A percentile compares a stretch with the other conserved stretches of the same genome.
Evolutionary conservation across 495 filamentous ascomycete species (phyloP).

Genomic region (Clohesyomyces aquaticus): DNA sequence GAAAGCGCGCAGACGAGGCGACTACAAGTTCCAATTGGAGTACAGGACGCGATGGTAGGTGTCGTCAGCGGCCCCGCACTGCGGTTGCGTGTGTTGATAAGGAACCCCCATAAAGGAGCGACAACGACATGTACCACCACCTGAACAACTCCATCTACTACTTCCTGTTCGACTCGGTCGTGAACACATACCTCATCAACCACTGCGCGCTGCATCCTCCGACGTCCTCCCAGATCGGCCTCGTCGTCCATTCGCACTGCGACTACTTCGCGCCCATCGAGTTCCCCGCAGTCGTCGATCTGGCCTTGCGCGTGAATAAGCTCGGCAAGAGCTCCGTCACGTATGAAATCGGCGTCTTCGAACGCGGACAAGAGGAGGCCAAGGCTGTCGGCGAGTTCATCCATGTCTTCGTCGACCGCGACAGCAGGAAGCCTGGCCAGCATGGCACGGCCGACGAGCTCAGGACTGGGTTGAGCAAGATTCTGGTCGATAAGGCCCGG

Average conservation of each 20-base stretch:
- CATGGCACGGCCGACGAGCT: constrained; percentile 62
- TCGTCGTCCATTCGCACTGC: constrained; percentile 82
- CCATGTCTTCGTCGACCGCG: constrained; percentile 85
- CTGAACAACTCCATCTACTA: constrained; percentile 84
- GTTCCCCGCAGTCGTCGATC: constrained; percentile 80
- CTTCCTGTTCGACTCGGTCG: constrained; percentile 82
- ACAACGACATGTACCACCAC: constrained; percentile 96
- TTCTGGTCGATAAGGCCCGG: constrained; percentile 9
- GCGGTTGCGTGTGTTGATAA: constrained; percentile 15
- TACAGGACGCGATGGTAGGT: constrained; percentile 87
- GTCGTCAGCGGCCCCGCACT: background rate
- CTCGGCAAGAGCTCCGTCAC: constrained; percentile 86
- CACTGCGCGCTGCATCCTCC: constrained; percentile 76
- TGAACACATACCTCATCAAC: constrained; percentile 86
- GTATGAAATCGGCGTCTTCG: constrained; percentile 90
- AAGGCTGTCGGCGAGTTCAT: constrained; percentile 85
- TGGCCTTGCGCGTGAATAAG: constrained; percentile 80
- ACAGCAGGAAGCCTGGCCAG: constrained; percentile 65
- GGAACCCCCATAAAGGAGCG: constrained; percentile 64
- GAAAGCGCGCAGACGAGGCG: constrained; percentile 66
- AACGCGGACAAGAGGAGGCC: constrained; percentile 70
- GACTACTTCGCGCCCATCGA: constrained; percentile 84
- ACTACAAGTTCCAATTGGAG: constrained; percentile 80
- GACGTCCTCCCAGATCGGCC: constrained; percentile 68
- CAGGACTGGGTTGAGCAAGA: constrained; percentile 57